Conservation (phyloP, 176 grass and related monocot species). For the Oryza meridionalis region DNA sequence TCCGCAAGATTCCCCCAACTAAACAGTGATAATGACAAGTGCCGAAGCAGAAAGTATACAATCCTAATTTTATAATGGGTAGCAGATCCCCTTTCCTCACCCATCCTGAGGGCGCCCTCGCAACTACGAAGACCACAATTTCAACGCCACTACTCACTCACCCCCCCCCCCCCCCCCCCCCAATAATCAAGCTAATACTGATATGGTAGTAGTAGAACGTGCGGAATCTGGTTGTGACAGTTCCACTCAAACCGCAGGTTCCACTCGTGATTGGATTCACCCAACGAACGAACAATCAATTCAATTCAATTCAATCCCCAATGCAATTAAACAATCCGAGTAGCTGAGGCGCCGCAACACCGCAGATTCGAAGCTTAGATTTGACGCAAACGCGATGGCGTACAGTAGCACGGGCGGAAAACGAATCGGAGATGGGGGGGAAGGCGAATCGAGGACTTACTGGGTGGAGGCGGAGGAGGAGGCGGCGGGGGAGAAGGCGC, state of each 20-base stretch:
- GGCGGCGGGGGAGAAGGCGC: conserved; percentile 6
- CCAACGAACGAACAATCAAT: not conserved
- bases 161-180: not conserved
- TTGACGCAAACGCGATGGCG: conserved; percentile 7
- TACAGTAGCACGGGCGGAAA: not conserved
- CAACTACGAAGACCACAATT: not conserved
- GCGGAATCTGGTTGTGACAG: conserved; percentile 16
- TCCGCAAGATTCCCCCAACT: not conserved
- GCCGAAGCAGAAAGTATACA: not conserved
- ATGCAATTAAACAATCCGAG: not conserved
- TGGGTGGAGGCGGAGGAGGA: conserved; percentile 2
- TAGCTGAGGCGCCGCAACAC: not conserved
- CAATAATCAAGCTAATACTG: not conserved
- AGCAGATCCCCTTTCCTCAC: not conserved
- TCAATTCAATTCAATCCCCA: no score
- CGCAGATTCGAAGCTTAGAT: conserved; percentile 26
- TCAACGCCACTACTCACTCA: not conserved
- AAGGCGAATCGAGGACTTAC: conserved; percentile 24
- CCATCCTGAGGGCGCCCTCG: conserved; percentile 7
- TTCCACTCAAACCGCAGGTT: not conserved
- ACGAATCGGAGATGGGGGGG: conserved; percentile 13
- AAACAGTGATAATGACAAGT: conserved; percentile 24
- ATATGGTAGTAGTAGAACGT: not conserved
- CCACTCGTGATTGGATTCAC: not conserved
- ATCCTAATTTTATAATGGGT: not conserved